Base-by-base conservation (phyloP, 345 rosid species). In the Gossypium australe region DNA sequence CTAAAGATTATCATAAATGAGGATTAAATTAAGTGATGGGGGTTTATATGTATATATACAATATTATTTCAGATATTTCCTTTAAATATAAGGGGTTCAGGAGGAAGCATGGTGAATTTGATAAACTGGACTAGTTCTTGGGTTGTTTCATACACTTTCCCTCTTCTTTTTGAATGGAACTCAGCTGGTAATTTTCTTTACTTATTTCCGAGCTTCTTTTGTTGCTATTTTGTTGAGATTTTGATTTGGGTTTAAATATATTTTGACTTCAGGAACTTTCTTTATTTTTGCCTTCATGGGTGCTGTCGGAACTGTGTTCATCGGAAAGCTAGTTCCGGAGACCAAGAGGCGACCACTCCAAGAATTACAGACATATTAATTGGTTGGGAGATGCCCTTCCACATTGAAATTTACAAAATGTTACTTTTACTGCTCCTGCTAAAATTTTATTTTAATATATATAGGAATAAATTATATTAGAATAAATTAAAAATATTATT, bases 321-420 rank as follows among this genome's bases (percentile, higher is more conserved):
- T 87, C 25, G 88, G 80, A 22, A 86, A 80, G 58, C 48, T 88
- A 41, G 88, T 88, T 22, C 90, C 92, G 0, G 94, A 90, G 77
- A 90, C 91, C 2, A 88, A 86, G 77, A 91, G 91, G 41, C 70
- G 84, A 80, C 80, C 95, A 11, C 74, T 87, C 0, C 91, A 90
- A 78, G 91, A 90, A 56, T 75, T 88, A 63, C 90, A 87, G 76
- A 79, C 85, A 57, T 18, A 55, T 67, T 75, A 27, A 78, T 83
- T 34, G 38, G 38, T 34, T 4, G 38, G 7, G 38, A 34, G 4
- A 34, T 4, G 38, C 38, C 38, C 7, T 34, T 34, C 38, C 38
- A 34, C 7, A 4, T 34, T 34, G 38, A 34, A 4, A 34, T 4
- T 34, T 34, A 34, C 38, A 34, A 34, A 34, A 29, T 29, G 34